Base-by-base conservation (phyloP, 2,329 filamentous ascomycete genomes). In the Apiospora aurea region DNA sequence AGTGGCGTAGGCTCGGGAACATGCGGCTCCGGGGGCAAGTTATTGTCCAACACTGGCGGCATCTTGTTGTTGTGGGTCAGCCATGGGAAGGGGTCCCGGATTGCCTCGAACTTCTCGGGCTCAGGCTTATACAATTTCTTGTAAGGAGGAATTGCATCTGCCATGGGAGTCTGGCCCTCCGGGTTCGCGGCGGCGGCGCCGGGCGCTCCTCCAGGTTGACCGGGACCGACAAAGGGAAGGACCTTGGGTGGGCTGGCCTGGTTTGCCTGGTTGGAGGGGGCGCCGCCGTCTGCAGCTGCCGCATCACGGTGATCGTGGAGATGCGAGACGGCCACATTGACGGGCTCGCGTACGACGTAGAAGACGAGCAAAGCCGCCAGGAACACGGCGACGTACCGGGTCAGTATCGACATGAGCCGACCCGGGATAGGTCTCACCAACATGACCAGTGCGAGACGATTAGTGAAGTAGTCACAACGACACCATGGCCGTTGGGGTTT, bases 41-140 rank as follows among this genome's bases (percentile, higher is more conserved):
- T 82, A 71, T 79, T 77, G 18, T 77, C 73, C 46, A 76, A 79
- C 24, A 79, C 75, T 1, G 80, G 78, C 24, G 79, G 78, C 44
- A 76, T 73, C 53, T 76, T 74, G 29, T 74, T 72, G 21, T 79
- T 79, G 29, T 75, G 70, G 7, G 78, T 80, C 71, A 84, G 75
- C 72, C 81, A 78, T 0, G 82, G 82, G 74, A 84, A 84, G 11
- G 82, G 82, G 74, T 84, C 82, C 13, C 77, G 75, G 38, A 84
- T 78, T 2, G 81, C 78, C 18, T 76, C 71, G 14, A 74, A 76
- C 14, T 74, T 74, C 18, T 76, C 69, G 16, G 77, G 73, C 3
- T 76, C 73, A 3, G 81, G 80, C 72, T 83, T 84, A 72, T 79
- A 80, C 24, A 77, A 77, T 46, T 81, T 82, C 38, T 77, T 77